Evolutionary conservation across 1,284 basidiomycete species (phyloP).

Genomic region (Trametes sp.): DNA sequence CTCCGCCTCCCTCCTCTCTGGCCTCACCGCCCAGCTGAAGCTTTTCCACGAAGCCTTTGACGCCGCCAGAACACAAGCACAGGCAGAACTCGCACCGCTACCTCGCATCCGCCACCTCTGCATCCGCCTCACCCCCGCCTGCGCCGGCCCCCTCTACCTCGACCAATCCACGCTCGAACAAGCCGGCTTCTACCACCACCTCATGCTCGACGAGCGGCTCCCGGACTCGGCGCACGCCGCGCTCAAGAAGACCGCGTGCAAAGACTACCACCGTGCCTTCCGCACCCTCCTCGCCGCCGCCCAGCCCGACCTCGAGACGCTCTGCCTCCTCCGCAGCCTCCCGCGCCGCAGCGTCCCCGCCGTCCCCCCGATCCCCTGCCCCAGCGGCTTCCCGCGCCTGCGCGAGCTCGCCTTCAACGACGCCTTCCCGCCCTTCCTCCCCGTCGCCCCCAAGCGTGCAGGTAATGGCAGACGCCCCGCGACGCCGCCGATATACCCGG

Average conservation of each 20-base stretch:
- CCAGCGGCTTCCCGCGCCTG: neutral
- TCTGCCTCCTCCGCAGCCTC: neutral
- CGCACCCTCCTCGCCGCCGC: neutral
- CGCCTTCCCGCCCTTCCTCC: neutral
- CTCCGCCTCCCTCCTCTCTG: constrained; percentile 14
- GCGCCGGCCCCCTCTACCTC: neutral
- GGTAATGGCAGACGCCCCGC: neutral
- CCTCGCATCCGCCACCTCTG: constrained; percentile 19
- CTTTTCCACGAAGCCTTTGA: constrained; percentile 5
- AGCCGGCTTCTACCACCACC: neutral
- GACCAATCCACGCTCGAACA: neutral
- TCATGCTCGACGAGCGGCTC: neutral
- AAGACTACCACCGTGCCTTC: neutral
- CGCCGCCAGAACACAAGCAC: neutral
- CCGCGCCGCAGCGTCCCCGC: too few species aligned
- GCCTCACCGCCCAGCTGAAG: neutral
- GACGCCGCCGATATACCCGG: neutral
- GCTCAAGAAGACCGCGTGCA: neutral
- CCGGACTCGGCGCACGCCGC: neutral
- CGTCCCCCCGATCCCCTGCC: neutral
- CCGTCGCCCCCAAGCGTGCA: too few species aligned
- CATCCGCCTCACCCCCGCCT: constrained; percentile 2
- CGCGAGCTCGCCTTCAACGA: neutral
- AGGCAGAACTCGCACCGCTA: neutral
- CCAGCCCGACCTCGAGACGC: neutral